These are phyloP conservation scores for Sesbania bispinosa DNA, from an alignment of 306 rosid species.

Conservation along the genomic window DNA sequence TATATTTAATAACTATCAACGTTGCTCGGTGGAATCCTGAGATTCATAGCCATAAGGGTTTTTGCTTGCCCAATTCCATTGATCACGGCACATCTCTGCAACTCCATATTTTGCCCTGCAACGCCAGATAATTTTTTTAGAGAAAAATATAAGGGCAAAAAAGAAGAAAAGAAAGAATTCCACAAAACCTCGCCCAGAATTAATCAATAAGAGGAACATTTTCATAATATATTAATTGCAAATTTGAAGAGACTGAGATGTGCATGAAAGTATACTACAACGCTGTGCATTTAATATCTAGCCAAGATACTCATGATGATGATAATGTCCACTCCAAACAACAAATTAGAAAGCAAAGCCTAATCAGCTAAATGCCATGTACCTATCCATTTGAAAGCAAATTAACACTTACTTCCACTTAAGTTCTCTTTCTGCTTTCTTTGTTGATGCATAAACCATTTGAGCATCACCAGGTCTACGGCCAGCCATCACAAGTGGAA, in stretches of 20 bases:
- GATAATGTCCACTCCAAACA: neutral
- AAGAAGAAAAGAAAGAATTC: neutral
- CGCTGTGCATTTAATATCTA: neutral
- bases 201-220: neutral
- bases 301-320: neutral
- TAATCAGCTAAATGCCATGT: neutral
- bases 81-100: conserved; percentile 95
- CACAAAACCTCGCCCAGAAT: neutral
- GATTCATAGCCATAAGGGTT: conserved; percentile 88
- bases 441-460: conserved; percentile 84
- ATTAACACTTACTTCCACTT: conserved; percentile 82
- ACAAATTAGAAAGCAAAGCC: neutral
- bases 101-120: conserved; percentile 88
- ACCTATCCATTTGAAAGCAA: neutral
- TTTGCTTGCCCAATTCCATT: conserved; percentile 99
- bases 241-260: neutral
- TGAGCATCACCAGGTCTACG: conserved; percentile 96
- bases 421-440: conserved; percentile 82
- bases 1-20: conserved; percentile 3
- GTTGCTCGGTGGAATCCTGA: conserved; percentile 34
- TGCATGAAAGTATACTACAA: neutral
- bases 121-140: neutral
- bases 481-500: conserved; percentile 74
- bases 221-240: neutral
- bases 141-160: neutral